Percentiles rank a stretch among this genome's conserved stretches.
phyloP scores from a whole-genome alignment of 345 rosid species.

The Eucalyptus rudis region DNA sequence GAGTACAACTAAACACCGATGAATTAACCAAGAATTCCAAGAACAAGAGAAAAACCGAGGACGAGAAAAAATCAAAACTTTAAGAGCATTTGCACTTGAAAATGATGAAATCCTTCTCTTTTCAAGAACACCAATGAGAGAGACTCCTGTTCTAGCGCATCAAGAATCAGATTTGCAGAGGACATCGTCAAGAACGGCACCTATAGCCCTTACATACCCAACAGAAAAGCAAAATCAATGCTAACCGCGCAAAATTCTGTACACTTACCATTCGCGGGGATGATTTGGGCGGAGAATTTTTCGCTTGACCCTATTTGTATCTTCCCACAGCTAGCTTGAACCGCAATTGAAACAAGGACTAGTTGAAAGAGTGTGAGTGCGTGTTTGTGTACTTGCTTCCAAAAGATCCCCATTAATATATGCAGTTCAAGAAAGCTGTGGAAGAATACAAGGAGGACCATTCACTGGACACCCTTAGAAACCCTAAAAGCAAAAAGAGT shows the following conservation, averaged over 20 bases:
- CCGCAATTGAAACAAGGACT: constrained; percentile 15
- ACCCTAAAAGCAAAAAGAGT: neutral
- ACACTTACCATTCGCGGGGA: neutral
- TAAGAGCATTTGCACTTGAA: neutral
- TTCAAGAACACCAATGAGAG: neutral
- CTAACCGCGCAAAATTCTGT: neutral
- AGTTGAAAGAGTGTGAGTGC: neutral
- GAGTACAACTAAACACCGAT: neutral
- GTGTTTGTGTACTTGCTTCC: neutral
- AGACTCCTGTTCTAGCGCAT: neutral
- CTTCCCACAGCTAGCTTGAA: constrained; percentile 99
- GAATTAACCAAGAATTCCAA: neutral
- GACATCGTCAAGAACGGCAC: neutral
- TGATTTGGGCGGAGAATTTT: neutral
- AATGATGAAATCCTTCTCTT: neutral
- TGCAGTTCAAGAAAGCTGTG: constrained; percentile 99
- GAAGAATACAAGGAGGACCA: constrained; percentile 85
- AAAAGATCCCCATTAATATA: neutral
- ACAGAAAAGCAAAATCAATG: neutral
- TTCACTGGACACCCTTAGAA: neutral
- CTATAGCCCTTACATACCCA: neutral
- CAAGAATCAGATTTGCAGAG: neutral
- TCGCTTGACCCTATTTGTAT: constrained; percentile 43
- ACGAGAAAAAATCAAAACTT: neutral
- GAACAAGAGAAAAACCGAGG: neutral